Base-by-base conservation (phyloP, 1,284 basidiomycete genomes). In the Termitomyces sp. region DNA sequence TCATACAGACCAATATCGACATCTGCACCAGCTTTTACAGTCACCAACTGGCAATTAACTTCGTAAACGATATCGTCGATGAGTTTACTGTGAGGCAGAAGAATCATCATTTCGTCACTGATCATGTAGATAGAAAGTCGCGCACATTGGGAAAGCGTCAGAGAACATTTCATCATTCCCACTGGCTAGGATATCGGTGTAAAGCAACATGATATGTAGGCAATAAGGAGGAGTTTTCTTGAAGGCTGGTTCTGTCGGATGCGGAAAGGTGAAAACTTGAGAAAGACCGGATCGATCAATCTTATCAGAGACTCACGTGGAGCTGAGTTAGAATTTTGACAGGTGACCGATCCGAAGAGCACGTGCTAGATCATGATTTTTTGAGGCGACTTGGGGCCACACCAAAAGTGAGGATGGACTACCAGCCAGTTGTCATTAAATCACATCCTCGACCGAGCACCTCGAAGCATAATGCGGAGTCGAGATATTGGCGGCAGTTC, bases 141-240 rank as follows among this genome's bases (percentile, higher is more conserved):
- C 84, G 63, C 64, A 93, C 90, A 89, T 48, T 43, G 86, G 84
- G 79, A 88, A 97, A 61, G 94, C 93, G 77, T 96, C 93, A 42
- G 93, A 93, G 82, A 91, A 82, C 82, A 99, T 90, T 81, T 99
- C 96, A 69, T 98, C 95, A 59, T 74, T 18, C 1, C 6, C 5
- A 3, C 16, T 84, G 57, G 83, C 75, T 55, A 98, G 42, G 59
- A 91, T 67, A 70, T 93, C 91, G 24, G 64, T 60, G 78, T 83
- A 95, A 64, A 96, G 75, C 72, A 93, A 72, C 91, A 93, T 92
- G 61, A 58, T 71, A 53, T 58, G 56, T 53, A 62, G 6, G 14
- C 9, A 16, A 16, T 30, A 55, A 60, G 54, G 53, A 58, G 63
- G 62, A 63, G 52, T 56, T 52, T 50, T 49, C 57, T 59, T 49